Percentiles rank a stretch among this genome's conserved stretches.
Evolutionary conservation across 257 asterid genomes (phyloP).

Genomic region (Cruciata laevipes): DNA sequence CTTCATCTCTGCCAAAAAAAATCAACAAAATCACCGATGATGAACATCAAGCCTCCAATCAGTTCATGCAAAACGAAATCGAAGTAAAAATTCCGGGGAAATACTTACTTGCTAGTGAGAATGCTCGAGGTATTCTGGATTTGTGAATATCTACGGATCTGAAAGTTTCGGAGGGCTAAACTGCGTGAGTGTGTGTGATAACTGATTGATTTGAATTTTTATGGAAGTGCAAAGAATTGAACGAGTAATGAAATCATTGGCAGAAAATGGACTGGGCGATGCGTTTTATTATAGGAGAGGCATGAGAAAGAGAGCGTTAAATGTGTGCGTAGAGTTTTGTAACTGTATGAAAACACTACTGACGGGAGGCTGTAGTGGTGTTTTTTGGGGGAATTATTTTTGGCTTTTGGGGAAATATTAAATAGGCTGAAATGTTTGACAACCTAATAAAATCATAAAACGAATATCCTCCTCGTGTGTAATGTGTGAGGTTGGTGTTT

Average conservation of each 20-base stretch:
- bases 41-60: background rate
- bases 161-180: background rate
- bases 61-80: background rate
- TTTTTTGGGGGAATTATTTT: no score
- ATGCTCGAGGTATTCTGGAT: background rate
- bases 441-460: background rate
- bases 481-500: background rate
- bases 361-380: no score
- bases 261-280: background rate
- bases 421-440: conserved; percentile 16
- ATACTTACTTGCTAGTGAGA: conserved; percentile 1
- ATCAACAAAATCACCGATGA: conserved; percentile 12
- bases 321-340: background rate
- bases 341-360: background rate
- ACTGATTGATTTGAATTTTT: background rate
- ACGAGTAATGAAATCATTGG: background rate
- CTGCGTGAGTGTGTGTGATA: background rate
- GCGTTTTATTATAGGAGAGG: conserved; percentile 1
- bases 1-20: conserved; percentile 42
- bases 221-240: background rate
- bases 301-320: background rate
- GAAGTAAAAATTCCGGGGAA: background rate
- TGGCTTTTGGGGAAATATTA: background rate
- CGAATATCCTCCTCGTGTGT: background rate
- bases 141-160: conserved; percentile 11